Evolutionary conservation across 2,329 filamentous ascomycete genomes (phyloP).

Genomic region (Blastomyces percursus): DNA sequence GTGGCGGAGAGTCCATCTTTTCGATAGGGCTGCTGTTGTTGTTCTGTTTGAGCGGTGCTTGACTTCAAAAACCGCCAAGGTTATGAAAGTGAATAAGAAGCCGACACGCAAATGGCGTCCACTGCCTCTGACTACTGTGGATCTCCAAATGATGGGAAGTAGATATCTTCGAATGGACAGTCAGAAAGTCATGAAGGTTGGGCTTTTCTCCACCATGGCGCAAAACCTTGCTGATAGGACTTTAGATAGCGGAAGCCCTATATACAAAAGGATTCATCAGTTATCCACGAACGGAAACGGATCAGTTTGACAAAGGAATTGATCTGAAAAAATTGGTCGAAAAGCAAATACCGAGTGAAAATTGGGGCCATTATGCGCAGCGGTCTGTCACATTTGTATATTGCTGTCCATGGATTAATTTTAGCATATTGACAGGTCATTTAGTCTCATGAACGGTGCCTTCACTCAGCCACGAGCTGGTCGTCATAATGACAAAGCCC

Average conservation of each 20-base stretch:
- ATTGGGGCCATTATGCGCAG: conserved; percentile 75
- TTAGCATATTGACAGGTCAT: conserved; percentile 5
- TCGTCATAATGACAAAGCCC: conserved; percentile 86
- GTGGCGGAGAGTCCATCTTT: conserved; percentile 73
- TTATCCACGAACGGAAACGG: conserved; percentile 94
- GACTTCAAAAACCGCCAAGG: conserved; percentile 60
- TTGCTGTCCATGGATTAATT: background rate
- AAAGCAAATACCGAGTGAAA: conserved; percentile 65
- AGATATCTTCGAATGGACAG: conserved; percentile 81
- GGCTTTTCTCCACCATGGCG: background rate
- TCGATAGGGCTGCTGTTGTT: conserved; percentile 71
- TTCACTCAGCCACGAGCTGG: conserved; percentile 76
- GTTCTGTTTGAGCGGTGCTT: conserved; percentile 82
- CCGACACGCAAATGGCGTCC: conserved; percentile 92
- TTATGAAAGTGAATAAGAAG: conserved; percentile 79
- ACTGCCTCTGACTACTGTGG: conserved; percentile 85
- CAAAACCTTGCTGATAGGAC: conserved; percentile 4
- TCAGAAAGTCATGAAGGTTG: conserved; percentile 72
- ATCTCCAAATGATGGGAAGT: conserved; percentile 91
- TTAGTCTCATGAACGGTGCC: conserved; percentile 55
- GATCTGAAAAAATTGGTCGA: conserved; percentile 68
- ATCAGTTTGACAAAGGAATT: conserved; percentile 86
- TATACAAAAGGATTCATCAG: conserved; percentile 96
- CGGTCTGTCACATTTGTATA: conserved; percentile 28
- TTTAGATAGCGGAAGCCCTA: conserved; percentile 59